phyloP scores from a whole-genome alignment of 2,329 filamentous ascomycete species.

The Cryphonectria radicalis region DNA sequence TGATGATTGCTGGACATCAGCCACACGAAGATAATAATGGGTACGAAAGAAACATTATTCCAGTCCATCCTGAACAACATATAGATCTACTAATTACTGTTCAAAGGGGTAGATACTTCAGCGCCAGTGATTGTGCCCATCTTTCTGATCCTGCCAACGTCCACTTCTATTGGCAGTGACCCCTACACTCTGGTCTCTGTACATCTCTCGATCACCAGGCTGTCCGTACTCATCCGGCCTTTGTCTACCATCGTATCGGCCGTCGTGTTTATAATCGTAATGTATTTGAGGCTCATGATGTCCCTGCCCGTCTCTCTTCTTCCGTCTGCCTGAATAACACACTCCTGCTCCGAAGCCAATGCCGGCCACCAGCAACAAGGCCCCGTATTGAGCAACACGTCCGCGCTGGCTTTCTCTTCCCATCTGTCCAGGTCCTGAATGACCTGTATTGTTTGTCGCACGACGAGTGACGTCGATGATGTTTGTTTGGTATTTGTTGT shows the following conservation, averaged over 20 bases:
- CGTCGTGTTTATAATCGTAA: neutral
- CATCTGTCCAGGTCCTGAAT: neutral
- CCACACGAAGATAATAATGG: neutral
- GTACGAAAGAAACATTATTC: neutral
- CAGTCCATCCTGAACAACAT: neutral
- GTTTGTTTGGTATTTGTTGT: neutral
- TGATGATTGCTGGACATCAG: neutral
- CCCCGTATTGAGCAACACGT: neutral
- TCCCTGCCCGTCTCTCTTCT: neutral
- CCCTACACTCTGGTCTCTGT: neutral
- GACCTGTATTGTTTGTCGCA: neutral
- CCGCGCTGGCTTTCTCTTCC: neutral
- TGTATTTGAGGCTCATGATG: neutral
- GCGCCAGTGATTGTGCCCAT: neutral
- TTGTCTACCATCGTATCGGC: neutral
- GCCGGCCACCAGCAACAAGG: neutral
- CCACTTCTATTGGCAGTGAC: neutral
- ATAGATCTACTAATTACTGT: neutral
- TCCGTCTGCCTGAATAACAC: neutral
- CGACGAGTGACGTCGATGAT: neutral
- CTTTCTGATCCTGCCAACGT: neutral
- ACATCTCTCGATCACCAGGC: neutral
- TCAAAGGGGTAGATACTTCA: neutral
- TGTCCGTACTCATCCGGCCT: neutral
- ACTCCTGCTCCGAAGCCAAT: constrained; percentile 9